These are phyloP conservation scores for Fusarium longipes DNA, from an alignment of 2,329 filamentous ascomycete species.

Conservation along the genomic window DNA sequence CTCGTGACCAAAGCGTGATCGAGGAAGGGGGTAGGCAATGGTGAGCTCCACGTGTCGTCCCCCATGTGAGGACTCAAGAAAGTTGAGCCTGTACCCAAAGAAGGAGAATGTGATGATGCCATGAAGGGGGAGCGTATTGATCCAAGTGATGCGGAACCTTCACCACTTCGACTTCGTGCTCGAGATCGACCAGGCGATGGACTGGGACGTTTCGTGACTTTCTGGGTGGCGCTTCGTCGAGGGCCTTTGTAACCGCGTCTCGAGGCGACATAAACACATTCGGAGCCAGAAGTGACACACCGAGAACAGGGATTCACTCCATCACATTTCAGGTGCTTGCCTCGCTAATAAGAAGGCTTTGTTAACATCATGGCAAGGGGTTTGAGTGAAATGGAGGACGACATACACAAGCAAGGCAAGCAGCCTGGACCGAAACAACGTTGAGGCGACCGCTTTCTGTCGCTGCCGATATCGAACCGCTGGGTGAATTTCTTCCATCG, in stretches of 20 bases:
- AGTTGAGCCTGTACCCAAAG: constrained; percentile 13
- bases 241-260: constrained; percentile 78
- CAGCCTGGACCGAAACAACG: constrained; percentile 58
- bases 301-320: constrained; percentile 76
- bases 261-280: constrained; percentile 79
- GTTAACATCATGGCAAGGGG: constrained; percentile 15
- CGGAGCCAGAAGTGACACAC: constrained; percentile 67
- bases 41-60: constrained; percentile 27
- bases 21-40: constrained; percentile 37
- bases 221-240: constrained; percentile 54
- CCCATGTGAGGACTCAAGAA: constrained; percentile 28
- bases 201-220: constrained; percentile 63
- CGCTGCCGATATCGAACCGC: constrained; percentile 35
- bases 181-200: constrained; percentile 51
- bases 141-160: constrained; percentile 58
- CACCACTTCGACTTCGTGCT: constrained; percentile 28
- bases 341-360: constrained; percentile 55
- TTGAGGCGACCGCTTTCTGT: constrained; percentile 42
- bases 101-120: constrained; percentile 48
- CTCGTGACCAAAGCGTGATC: constrained; percentile 11
- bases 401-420: constrained; percentile 67
- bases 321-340: constrained; percentile 81
- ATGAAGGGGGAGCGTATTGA: constrained; percentile 48
- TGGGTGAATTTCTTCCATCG: constrained; percentile 28
- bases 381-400: neutral